Evolutionary conservation across 2,329 filamentous ascomycete species (phyloP).

Genomic region (Exophiala viscosa): DNA sequence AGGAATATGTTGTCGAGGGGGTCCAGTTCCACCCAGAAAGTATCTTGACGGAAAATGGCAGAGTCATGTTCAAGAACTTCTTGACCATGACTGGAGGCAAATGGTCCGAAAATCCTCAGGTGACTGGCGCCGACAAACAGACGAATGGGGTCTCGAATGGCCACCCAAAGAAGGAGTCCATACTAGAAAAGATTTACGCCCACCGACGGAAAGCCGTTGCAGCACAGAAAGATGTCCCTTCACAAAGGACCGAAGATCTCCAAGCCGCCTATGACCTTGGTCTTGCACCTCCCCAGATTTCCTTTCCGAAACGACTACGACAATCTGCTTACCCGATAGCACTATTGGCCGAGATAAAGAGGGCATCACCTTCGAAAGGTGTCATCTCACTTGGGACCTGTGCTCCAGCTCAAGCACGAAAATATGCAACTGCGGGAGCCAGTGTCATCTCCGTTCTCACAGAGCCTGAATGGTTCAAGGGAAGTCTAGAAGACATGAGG

Average conservation of each 20-base stretch:
- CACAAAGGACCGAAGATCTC: constrained; percentile 75
- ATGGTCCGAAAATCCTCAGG: constrained; percentile 53
- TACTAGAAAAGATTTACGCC: constrained; percentile 85
- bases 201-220: constrained; percentile 72
- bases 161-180: constrained; percentile 67
- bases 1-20: constrained; percentile 83
- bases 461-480: constrained; percentile 98
- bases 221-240: constrained; percentile 79
- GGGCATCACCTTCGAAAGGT: constrained; percentile 93
- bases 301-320: constrained; percentile 73
- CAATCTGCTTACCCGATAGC: constrained; percentile 84
- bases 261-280: constrained; percentile 83
- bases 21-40: constrained; percentile 98
- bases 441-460: constrained; percentile 98
- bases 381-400: constrained; percentile 84
- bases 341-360: constrained; percentile 95
- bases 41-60: constrained; percentile 85
- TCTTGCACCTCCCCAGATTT: constrained; percentile 76
- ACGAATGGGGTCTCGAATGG: constrained; percentile 29
- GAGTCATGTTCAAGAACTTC: constrained; percentile 90
- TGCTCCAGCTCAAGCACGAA: constrained; percentile 82
- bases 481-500: constrained; percentile 87
- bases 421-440: constrained; percentile 88
- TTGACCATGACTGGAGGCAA: constrained; percentile 82
- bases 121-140: constrained; percentile 18